Evolutionary conservation across 441 rosid species (phyloP).

Genomic region (Pelargonium citronellum): DNA sequence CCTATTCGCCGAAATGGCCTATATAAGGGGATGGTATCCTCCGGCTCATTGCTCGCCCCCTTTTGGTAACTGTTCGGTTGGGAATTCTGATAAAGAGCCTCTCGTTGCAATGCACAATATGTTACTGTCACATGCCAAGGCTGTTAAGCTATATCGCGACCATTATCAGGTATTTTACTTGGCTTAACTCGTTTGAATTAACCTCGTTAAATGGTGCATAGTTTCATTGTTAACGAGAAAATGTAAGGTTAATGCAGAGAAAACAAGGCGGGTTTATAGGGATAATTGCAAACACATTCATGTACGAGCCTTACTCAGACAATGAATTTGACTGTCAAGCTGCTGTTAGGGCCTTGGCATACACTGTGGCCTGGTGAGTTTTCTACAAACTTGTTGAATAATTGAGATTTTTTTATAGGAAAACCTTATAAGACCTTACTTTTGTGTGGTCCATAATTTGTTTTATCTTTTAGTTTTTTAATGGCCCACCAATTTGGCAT

Average conservation of each 20-base stretch:
- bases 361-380: constrained; percentile 32
- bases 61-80: constrained; percentile 41
- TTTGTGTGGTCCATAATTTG: no score
- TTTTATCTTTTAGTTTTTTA: no score
- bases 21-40: constrained; percentile 32
- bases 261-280: constrained; percentile 41
- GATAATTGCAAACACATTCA: constrained; percentile 18
- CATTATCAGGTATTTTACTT: constrained; percentile 27
- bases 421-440: no score
- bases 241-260: constrained; percentile 23
- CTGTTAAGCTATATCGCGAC: constrained; percentile 34
- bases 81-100: constrained; percentile 43
- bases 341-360: constrained; percentile 33
- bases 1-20: constrained; percentile 31
- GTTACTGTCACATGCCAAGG: constrained; percentile 43
- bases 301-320: constrained; percentile 36
- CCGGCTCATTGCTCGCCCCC: constrained; percentile 42
- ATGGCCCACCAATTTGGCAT: no score
- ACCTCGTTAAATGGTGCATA: background rate
- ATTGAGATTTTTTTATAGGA: no score
- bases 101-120: constrained; percentile 34
- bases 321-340: constrained; percentile 33
- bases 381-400: no score
- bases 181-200: background rate
- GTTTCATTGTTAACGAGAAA: background rate